Conservation (phyloP, 1,139 yeast genomes). For the Fermentozyma sake region DNA sequence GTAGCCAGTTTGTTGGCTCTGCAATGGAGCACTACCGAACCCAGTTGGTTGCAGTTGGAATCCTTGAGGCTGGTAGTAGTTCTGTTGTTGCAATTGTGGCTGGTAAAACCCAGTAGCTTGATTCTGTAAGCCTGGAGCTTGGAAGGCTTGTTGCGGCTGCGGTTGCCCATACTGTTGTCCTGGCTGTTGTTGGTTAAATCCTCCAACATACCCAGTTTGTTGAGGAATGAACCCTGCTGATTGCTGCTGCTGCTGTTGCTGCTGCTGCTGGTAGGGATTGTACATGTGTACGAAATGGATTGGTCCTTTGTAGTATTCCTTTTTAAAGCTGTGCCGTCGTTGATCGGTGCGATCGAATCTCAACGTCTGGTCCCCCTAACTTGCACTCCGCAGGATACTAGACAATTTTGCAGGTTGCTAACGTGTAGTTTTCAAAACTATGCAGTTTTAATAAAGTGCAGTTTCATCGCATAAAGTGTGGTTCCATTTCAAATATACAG, state of each 20-base stretch:
- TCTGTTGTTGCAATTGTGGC: conserved; percentile 27
- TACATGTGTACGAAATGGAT: too few species aligned
- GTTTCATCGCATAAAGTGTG: too few species aligned
- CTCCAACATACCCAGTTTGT: conserved; percentile 22
- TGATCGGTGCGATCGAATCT: too few species aligned
- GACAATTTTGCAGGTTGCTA: too few species aligned
- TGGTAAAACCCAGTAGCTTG: conserved; percentile 19
- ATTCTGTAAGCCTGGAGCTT: conserved; percentile 13
- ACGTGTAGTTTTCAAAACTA: too few species aligned
- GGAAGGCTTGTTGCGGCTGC: conserved; percentile 15
- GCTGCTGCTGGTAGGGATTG: conserved; percentile 40
- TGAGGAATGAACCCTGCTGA: conserved; percentile 30
- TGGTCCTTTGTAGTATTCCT: too few species aligned
- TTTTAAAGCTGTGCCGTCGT: too few species aligned
- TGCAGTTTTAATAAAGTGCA: too few species aligned
- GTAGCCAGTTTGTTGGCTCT: conserved; percentile 30
- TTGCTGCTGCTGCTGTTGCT: conserved; percentile 16
- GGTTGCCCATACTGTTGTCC: conserved; percentile 12
- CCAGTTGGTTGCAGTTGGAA: conserved; percentile 9
- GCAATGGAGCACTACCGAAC: conserved; percentile 8
- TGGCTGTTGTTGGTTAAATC: conserved; percentile 12
- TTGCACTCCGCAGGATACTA: too few species aligned
- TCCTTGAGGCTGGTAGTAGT: conserved; percentile 11
- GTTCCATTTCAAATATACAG: too few species aligned
- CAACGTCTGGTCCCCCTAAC: too few species aligned